A percentile compares a stretch with the other conserved stretches of the same genome.
These are phyloP conservation scores for Hypoxylon sp. DNA, from an alignment of 2,329 filamentous ascomycete species.

Conservation along the genomic window DNA sequence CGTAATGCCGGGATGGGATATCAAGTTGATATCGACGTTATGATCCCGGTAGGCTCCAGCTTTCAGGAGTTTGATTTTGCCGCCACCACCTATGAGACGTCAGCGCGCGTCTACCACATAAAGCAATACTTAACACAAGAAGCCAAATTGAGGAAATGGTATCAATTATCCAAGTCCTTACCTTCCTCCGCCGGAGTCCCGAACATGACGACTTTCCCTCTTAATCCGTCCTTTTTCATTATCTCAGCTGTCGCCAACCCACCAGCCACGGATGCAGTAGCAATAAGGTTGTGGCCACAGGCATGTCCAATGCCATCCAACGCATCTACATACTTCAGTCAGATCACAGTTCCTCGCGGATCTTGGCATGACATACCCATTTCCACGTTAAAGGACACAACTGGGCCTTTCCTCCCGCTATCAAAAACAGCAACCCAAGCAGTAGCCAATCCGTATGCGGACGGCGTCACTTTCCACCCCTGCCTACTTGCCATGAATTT, in stretches of 20 bases:
- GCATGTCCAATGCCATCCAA: conserved; percentile 67
- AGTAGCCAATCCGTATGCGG: conserved; percentile 66
- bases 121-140: not conserved
- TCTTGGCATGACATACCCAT: conserved; percentile 56
- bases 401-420: conserved; percentile 62
- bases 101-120: conserved; percentile 15
- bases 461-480: conserved; percentile 66
- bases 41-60: conserved; percentile 62
- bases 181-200: conserved; percentile 70
- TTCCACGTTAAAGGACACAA: conserved; percentile 64
- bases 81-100: conserved; percentile 59
- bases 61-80: conserved; percentile 64
- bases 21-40: conserved; percentile 57
- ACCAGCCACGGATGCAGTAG: conserved; percentile 63
- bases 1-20: conserved; percentile 62
- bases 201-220: conserved; percentile 63
- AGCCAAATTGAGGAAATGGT: not conserved
- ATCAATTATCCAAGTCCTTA: conserved; percentile 15
- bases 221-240: conserved; percentile 59
- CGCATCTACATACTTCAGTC: conserved; percentile 58
- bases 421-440: conserved; percentile 68
- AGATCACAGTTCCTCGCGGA: conserved; percentile 5
- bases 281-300: conserved; percentile 70
- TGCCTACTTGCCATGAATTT: conserved; percentile 61
- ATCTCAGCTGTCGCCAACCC: conserved; percentile 64